Conservation (phyloP, 1,284 basidiomycete genomes). For the Trichosporon ovoides region DNA sequence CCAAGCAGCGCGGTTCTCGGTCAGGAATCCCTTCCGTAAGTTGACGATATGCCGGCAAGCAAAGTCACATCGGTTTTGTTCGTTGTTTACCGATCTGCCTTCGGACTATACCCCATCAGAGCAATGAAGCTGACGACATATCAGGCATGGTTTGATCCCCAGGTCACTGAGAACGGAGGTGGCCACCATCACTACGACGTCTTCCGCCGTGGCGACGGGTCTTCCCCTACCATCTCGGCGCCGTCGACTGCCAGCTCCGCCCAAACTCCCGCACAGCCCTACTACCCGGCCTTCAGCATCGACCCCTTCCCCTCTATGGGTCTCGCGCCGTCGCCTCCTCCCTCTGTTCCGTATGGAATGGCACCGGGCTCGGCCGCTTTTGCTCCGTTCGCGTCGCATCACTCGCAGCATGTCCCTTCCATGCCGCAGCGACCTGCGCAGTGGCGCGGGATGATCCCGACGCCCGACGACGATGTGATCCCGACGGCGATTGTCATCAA, state of each 20-base stretch:
- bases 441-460: slow-evolving; percentile 15
- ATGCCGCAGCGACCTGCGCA: slow-evolving; percentile 14
- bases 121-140: neutral
- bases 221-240: slow-evolving; percentile 41
- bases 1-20: slow-evolving; percentile 34
- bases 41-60: neutral
- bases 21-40: slow-evolving; percentile 41
- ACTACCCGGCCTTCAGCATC: slow-evolving; percentile 16
- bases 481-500: slow-evolving; percentile 99
- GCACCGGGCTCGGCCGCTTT: slow-evolving; percentile 24
- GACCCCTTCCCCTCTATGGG: slow-evolving; percentile 29
- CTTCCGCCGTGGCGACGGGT: slow-evolving; percentile 32
- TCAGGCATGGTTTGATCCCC: slow-evolving; percentile 43
- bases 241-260: slow-evolving; percentile 39
- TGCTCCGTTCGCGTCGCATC: slow-evolving; percentile 30
- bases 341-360: slow-evolving; percentile 26
- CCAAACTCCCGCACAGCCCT: slow-evolving; percentile 18
- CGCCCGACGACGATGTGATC: slow-evolving; percentile 75
- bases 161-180: slow-evolving; percentile 6
- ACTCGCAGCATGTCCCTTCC: slow-evolving; percentile 16
- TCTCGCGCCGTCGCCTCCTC: slow-evolving; percentile 40
- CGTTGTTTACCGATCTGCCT: neutral
- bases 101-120: neutral
- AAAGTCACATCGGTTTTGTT: neutral
- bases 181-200: slow-evolving; percentile 27